Evolutionary conservation across 768 basidiomycete species (phyloP).

Genomic region (Xanthoconium purpureum): DNA sequence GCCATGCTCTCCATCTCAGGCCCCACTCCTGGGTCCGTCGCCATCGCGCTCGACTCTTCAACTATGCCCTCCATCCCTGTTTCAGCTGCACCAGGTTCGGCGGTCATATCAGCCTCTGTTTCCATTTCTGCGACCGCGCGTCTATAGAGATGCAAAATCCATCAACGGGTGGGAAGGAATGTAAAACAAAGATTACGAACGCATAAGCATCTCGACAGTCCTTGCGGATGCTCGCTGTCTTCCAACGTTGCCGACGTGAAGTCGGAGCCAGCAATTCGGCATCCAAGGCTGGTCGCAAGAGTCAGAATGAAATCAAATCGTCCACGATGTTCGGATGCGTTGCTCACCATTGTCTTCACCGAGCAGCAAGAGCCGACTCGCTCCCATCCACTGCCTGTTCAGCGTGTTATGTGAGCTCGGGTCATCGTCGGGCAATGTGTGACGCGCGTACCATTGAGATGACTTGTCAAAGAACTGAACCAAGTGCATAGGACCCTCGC

Average conservation of each 20-base stretch:
- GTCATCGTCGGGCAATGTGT: background rate
- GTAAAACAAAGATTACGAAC: slow-evolving; percentile 38
- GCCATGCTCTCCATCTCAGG: background rate
- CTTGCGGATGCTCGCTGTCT: slow-evolving; percentile 44
- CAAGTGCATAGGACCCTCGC: slow-evolving; percentile 50
- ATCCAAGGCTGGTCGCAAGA: slow-evolving; percentile 53
- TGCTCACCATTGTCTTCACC: slow-evolving; percentile 67
- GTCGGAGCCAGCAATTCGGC: slow-evolving; percentile 52
- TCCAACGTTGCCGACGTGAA: slow-evolving; percentile 60
- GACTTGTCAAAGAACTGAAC: slow-evolving; percentile 78
- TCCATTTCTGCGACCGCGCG: slow-evolving; percentile 49
- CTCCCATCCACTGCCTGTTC: slow-evolving; percentile 59
- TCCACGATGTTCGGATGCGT: background rate
- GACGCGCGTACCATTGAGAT: slow-evolving; percentile 52
- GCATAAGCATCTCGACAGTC: slow-evolving; percentile 61
- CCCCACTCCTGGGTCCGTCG: background rate
- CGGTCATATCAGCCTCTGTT: slow-evolving; percentile 27
- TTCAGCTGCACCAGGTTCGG: slow-evolving; percentile 1
- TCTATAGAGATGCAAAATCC: slow-evolving; percentile 22
- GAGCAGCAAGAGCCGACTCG: slow-evolving; percentile 57
- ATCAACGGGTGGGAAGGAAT: background rate
- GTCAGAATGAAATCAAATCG: background rate
- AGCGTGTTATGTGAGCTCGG: background rate
- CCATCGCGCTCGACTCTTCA: background rate
- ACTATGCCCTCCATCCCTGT: slow-evolving; percentile 8